A percentile compares a stretch with the other conserved stretches of the same genome.
These are phyloP conservation scores for Nemania sp. DNA, from an alignment of 2,329 filamentous ascomycete genomes.

Conservation along the genomic window DNA sequence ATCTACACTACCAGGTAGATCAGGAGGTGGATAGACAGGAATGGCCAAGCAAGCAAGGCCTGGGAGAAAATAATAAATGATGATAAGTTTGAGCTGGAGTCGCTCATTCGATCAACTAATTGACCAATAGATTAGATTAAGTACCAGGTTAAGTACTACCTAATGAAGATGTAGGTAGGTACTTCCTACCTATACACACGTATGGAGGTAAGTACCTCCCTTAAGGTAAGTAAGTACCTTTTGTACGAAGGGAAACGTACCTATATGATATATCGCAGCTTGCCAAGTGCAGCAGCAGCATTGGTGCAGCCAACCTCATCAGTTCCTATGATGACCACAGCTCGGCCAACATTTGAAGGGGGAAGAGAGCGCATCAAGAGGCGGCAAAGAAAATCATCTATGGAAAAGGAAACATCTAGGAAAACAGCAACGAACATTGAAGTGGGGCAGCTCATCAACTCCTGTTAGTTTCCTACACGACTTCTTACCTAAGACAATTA, in stretches of 20 bases:
- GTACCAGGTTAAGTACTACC: too few species aligned
- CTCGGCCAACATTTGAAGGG: constrained; percentile 6
- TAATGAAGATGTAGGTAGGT: too few species aligned
- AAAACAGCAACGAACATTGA: background rate
- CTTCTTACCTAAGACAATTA: too few species aligned
- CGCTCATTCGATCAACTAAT: constrained; percentile 11
- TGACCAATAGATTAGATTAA: constrained; percentile 5
- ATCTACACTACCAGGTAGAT: too few species aligned
- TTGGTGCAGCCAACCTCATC: background rate
- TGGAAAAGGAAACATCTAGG: background rate
- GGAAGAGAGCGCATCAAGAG: constrained; percentile 1
- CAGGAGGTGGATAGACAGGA: background rate
- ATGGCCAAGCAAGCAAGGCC: background rate
- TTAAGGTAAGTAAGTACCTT: background rate
- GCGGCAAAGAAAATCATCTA: constrained; percentile 1
- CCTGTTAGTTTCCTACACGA: too few species aligned
- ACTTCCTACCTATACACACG: background rate
- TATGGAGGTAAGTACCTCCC: background rate
- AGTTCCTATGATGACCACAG: constrained; percentile 8
- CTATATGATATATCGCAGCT: background rate
- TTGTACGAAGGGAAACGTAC: too few species aligned
- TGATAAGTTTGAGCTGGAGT: constrained; percentile 10
- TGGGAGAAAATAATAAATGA: constrained; percentile 14
- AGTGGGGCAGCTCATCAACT: constrained; percentile 14
- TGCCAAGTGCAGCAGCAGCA: constrained; percentile 7